phyloP scores from a whole-genome alignment of 495 filamentous ascomycete genomes.

The Beverwykella pulmonaria region DNA sequence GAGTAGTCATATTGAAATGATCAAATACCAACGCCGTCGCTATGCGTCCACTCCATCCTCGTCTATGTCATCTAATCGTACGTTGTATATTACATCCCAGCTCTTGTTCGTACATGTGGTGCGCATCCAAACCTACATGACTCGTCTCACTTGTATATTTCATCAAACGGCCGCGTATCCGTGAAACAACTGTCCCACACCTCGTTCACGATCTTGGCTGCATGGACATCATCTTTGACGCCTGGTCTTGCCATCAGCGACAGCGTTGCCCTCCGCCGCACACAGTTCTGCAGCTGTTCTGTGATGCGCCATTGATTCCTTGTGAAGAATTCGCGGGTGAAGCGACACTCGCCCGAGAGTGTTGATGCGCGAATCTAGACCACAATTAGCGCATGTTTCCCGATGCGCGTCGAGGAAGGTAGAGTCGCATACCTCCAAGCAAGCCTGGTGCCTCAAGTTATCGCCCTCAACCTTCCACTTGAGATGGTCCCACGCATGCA shows the following conservation, averaged over 20 bases:
- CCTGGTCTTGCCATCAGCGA: constrained; percentile 73
- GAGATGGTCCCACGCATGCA: constrained; percentile 94
- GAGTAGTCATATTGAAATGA: neutral
- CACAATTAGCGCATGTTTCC: neutral
- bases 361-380: constrained; percentile 87
- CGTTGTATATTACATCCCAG: neutral
- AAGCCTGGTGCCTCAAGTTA: constrained; percentile 85
- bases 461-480: constrained; percentile 84
- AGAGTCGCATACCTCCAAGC: constrained; percentile 73
- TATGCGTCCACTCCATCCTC: neutral
- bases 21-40: constrained; percentile 8
- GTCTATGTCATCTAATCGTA: neutral
- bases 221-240: constrained; percentile 85
- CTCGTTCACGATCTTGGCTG: constrained; percentile 85
- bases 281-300: constrained; percentile 91
- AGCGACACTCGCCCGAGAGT: constrained; percentile 91
- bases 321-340: constrained; percentile 80
- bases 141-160: constrained; percentile 74
- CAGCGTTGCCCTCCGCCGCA: constrained; percentile 73
- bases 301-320: constrained; percentile 84
- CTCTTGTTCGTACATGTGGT: neutral
- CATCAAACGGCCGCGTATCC: constrained; percentile 93
- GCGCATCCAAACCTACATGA: neutral
- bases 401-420: neutral
- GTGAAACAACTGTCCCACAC: constrained; percentile 97